Evolutionary conservation across 2,329 filamentous ascomycete genomes (phyloP).

Genomic region (Chaetomiaceae sp.): DNA sequence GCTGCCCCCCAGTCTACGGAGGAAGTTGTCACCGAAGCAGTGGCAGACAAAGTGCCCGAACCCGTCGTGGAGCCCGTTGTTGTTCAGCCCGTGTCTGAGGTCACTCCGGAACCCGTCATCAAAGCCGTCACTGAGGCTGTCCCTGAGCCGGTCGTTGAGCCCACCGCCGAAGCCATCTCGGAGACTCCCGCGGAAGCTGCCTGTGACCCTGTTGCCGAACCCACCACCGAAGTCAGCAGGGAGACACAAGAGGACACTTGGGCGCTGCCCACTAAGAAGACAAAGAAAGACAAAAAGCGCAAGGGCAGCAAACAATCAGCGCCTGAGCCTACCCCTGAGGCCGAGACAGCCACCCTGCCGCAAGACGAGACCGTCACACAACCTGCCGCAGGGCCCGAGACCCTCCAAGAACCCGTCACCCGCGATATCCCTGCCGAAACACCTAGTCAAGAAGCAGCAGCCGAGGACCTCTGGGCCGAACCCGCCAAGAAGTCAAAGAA

Average conservation of each 20-base stretch:
- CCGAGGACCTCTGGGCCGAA: neutral
- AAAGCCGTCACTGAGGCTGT: neutral
- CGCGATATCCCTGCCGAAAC: neutral
- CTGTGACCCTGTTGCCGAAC: neutral
- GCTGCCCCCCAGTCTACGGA: neutral
- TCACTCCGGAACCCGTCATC: neutral
- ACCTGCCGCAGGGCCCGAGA: neutral
- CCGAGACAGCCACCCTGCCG: neutral
- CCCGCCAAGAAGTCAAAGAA: conserved; percentile 34
- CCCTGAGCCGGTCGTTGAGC: neutral
- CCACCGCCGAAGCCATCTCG: neutral
- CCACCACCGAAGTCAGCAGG: neutral
- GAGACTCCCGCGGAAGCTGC: neutral
- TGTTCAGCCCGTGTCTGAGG: neutral
- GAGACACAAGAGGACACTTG: neutral
- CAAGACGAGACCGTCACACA: neutral
- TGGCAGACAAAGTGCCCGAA: neutral
- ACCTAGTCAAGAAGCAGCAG: neutral
- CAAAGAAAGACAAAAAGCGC: conserved; percentile 22
- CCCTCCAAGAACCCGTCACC: neutral
- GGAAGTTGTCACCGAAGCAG: neutral
- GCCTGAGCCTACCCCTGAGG: neutral
- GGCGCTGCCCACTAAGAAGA: conserved; percentile 14
- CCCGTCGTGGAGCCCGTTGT: neutral
- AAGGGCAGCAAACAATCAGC: conserved; percentile 15